phyloP scores from a whole-genome alignment of 148 eudicot species.

The Persicaria tinctoria region DNA sequence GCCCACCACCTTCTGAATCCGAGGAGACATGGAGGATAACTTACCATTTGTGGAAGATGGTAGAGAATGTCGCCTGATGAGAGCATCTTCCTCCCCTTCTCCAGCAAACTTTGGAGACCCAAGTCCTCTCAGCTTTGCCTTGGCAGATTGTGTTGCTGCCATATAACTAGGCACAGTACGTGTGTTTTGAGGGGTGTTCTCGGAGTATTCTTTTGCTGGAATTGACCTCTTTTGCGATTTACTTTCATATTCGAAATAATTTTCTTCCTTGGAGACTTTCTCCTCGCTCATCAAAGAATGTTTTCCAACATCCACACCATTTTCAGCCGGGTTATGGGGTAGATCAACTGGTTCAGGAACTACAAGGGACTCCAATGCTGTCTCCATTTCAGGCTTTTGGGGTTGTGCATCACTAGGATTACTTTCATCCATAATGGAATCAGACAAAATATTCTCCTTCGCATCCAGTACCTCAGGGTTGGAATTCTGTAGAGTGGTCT shows the following conservation, averaged over 20 bases:
- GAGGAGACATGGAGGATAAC: conserved; percentile 39
- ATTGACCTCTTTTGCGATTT: conserved; percentile 40
- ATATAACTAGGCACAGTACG: conserved; percentile 60
- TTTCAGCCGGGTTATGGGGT: conserved; percentile 28
- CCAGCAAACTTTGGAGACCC: conserved; percentile 38
- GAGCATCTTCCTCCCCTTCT: conserved; percentile 46
- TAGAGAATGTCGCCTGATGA: conserved; percentile 47
- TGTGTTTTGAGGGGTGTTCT: conserved; percentile 41
- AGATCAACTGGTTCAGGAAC: conserved; percentile 29
- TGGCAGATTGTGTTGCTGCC: conserved; percentile 70
- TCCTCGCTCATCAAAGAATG: conserved; percentile 24
- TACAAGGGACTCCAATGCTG: conserved; percentile 20
- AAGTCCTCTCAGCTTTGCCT: conserved; percentile 62
- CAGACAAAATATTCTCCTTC: conserved; percentile 19
- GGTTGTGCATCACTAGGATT: conserved; percentile 17
- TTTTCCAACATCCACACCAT: conserved; percentile 20
- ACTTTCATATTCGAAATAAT: conserved; percentile 26
- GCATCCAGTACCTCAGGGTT: not conserved
- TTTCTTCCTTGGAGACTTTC: conserved; percentile 32
- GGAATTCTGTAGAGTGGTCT: conserved; percentile 1
- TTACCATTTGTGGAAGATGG: conserved; percentile 47
- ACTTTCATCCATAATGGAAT: conserved; percentile 18
- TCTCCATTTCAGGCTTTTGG: conserved; percentile 21
- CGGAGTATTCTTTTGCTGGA: conserved; percentile 46
- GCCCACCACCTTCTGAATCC: conserved; percentile 31